A percentile compares a stretch with the other conserved stretches of the same genome.
phyloP scores from a whole-genome alignment of 2,329 filamentous ascomycete genomes.

The Hawksworthiomyces lignivorus region DNA sequence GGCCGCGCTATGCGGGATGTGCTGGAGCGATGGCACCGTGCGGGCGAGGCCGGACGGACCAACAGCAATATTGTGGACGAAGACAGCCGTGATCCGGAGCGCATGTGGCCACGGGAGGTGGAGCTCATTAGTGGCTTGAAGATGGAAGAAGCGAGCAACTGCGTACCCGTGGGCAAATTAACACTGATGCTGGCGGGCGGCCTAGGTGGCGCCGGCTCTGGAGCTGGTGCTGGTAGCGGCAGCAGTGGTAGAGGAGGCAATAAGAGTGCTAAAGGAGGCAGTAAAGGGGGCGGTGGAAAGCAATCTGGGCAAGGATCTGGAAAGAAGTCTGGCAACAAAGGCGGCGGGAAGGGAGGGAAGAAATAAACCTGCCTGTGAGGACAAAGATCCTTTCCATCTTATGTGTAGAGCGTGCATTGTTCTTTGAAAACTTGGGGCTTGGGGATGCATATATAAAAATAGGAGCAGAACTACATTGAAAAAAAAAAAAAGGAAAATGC shows the following conservation, averaged over 20 bases:
- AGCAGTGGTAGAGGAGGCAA: no score
- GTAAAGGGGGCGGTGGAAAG: neutral
- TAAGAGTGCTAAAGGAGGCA: constrained; percentile 28
- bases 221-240: constrained; percentile 26
- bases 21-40: constrained; percentile 64
- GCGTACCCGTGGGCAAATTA: constrained; percentile 71
- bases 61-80: constrained; percentile 46
- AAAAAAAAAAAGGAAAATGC: no score
- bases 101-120: constrained; percentile 78
- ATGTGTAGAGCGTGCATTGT: no score
- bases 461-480: no score
- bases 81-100: constrained; percentile 54
- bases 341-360: constrained; percentile 1
- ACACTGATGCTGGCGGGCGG: constrained; percentile 65
- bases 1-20: constrained; percentile 91
- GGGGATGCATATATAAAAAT: neutral
- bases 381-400: no score
- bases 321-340: neutral
- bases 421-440: neutral
- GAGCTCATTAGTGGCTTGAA: constrained; percentile 77
- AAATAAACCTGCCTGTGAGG: no score
- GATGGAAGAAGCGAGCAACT: constrained; percentile 72
- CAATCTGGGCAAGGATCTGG: neutral
- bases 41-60: constrained; percentile 46
- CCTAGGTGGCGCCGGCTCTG: constrained; percentile 33